Base-by-base conservation (phyloP, 192 early-diverging fungal species). In the Dimargaris verticillata region DNA sequence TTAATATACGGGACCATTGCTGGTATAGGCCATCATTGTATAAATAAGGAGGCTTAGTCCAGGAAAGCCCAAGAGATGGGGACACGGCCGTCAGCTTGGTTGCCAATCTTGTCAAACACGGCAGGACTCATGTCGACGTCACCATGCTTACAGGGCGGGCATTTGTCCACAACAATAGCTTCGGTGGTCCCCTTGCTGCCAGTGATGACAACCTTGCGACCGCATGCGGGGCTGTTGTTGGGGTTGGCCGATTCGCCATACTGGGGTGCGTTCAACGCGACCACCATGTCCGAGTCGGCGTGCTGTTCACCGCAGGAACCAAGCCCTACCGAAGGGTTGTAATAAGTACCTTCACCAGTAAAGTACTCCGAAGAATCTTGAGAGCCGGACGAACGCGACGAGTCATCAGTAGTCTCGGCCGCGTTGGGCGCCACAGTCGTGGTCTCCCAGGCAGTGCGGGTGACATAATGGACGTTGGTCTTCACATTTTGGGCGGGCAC, bases 271-370 rank as follows among this genome's bases (percentile, higher is more conserved):
- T 77, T 79, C 26, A 83, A 71, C 3, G 81, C 81, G 14, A 68
- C 79, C 63, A 83, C 71, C 25, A 73, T 24, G 20, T 83, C 74
- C 44, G 33, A 55, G 15, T 78, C 75, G 18, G 55, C 61, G 63
- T 79, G 73, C 18, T 48, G 62, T 17, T 53, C 20, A 11, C 81
- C 81, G 61, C 81, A 83, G 0, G 81, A 74, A 5, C 81, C 79
- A 6, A 77, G 62, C 4, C 81, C 81, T 9, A 55, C 53, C 7
- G 53, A 55, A 20, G 60, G 60, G 44, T 66, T 69, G 29, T 70
- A 83, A 42, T 64, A 83, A 0, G 81, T 83, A 15, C 77, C 81
- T 22, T 83, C 76, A 14, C 81, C 81, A 14, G 62, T 53, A 62
- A 67, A 81, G 12, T 62, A 60, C 18, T 64, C 67, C 22, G 63